Base-by-base conservation (phyloP, 208 protist species). In the Borovskyia barvae region DNA sequence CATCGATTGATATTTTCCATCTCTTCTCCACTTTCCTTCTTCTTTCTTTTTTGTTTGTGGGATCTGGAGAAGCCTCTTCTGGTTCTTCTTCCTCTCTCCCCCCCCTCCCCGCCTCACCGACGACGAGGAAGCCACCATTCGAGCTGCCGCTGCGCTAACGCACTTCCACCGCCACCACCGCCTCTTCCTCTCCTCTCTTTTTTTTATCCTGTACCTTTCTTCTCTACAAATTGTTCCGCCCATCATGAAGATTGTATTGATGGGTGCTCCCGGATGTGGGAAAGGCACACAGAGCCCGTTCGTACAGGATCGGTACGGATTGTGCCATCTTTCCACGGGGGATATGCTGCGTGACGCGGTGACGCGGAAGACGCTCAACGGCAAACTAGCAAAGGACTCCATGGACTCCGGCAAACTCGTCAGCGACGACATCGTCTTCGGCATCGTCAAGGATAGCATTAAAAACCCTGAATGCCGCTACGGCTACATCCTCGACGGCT, bases 401-500 rank as follows among this genome's bases (percentile, higher is more conserved):
- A 94, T 97, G 79, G 69, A 95, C 11, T 45, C 70, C 24, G 94
- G 92, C 19, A 81, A 76, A 20, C 77, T 97, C 8, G 89, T 97
- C 11, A 88, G 77, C 50, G 94, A 97, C 67, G 88, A 97, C 15
- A 89, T 97, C 41, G 88, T 98, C 20, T 90, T 97, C 48, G 72
- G 84, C 19, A 93, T 97, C 46, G 82, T 98, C 20, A 78, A 85
- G 71, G 90, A 95, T 56, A 81, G 76, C 60, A 96, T 96, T 26
- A 57, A 76, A 25, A 65, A 66, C 47, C 86, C 90, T 0, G 77
- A 93, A 71, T 96, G 90, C 75, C 74, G 68, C 29, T 80, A 95
- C 68, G 88, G 90, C 40, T 98, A 93, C 83, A 65, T 99, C 29
- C 68, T 99, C 15, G 97, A 99, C 67, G 97, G 97, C 32, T 98